These are phyloP conservation scores for Gonium pectorale DNA, from an alignment of 139 green algal genomes.

Conservation along the genomic window DNA sequence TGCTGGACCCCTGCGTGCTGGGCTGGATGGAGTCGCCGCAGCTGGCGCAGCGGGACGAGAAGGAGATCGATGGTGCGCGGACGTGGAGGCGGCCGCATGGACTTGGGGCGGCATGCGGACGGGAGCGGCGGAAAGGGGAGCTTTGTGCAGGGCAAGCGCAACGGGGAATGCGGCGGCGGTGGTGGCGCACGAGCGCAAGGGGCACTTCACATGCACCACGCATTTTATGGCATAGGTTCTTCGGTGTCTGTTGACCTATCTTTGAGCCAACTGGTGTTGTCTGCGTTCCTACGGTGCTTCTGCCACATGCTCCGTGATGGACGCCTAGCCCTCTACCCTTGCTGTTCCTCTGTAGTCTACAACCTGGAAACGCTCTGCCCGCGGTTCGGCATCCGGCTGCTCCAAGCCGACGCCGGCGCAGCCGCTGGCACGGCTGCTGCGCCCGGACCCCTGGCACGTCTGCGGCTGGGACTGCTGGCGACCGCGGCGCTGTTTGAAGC, in stretches of 20 bases:
- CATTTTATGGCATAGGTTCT: too few relatives aligned
- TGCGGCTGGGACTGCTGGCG: slow-evolving; percentile 35
- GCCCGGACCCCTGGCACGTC: slow-evolving; percentile 38
- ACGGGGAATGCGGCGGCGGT: too few relatives aligned
- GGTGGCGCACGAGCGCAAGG: neutral
- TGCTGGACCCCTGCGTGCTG: slow-evolving; percentile 31
- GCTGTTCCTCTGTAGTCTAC: slow-evolving; percentile 24
- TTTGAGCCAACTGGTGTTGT: too few relatives aligned
- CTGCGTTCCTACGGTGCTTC: too few relatives aligned
- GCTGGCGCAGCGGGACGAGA: slow-evolving; percentile 62
- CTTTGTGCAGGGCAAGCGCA: neutral
- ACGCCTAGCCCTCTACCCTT: too few relatives aligned
- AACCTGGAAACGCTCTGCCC: slow-evolving; percentile 25
- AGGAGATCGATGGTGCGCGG: slow-evolving; percentile 38
- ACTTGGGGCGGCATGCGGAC: slow-evolving; percentile 39
- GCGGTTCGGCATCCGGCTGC: slow-evolving; percentile 1
- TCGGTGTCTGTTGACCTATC: too few relatives aligned
- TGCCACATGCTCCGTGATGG: too few relatives aligned
- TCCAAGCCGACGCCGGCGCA: too few relatives aligned
- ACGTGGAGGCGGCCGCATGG: neutral
- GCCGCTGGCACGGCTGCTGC: neutral
- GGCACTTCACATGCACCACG: too few relatives aligned
- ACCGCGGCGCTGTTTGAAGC: slow-evolving; percentile 10
- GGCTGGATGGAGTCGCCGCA: slow-evolving; percentile 60
- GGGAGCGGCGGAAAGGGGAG: neutral